Conservation (phyloP, 148 eudicot species). For the Salicornia ramosissima region DNA sequence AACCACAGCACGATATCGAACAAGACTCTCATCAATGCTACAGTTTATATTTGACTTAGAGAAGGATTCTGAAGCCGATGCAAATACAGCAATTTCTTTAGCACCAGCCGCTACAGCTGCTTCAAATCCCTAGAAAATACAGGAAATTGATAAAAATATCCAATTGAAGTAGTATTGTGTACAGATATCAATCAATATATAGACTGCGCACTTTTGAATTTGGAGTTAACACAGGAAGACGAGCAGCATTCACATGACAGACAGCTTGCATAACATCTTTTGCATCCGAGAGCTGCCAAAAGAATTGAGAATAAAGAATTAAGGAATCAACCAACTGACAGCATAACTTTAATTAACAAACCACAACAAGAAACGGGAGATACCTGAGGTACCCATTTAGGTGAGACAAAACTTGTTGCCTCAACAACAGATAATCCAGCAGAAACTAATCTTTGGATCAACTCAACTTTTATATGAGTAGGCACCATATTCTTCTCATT, state of each 20-base stretch:
- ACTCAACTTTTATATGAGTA: conserved; percentile 64
- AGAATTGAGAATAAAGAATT: not conserved
- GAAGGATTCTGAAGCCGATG: conserved; percentile 97
- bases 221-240: conserved; percentile 83
- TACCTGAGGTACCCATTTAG: conserved; percentile 99
- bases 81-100: conserved; percentile 89
- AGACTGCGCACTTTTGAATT: conserved; percentile 58
- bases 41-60: conserved; percentile 87
- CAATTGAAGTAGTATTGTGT: not conserved
- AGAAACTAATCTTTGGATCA: conserved; percentile 75
- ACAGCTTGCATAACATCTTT: conserved; percentile 79
- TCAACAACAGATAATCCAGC: conserved; percentile 90
- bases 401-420: conserved; percentile 97
- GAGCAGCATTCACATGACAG: conserved; percentile 49
- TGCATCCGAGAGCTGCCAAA: conserved; percentile 81
- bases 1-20: conserved; percentile 69
- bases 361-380: not conserved
- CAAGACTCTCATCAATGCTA: conserved; percentile 80
- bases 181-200: not conserved
- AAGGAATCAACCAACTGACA: not conserved
- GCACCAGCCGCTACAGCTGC: conserved; percentile 91
- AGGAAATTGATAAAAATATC: not conserved
- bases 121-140: conserved; percentile 74
- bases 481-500: conserved; percentile 87
- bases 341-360: not conserved